phyloP scores from a whole-genome alignment of 116 monocot genomes.

The Trichopus zeylanicus region DNA sequence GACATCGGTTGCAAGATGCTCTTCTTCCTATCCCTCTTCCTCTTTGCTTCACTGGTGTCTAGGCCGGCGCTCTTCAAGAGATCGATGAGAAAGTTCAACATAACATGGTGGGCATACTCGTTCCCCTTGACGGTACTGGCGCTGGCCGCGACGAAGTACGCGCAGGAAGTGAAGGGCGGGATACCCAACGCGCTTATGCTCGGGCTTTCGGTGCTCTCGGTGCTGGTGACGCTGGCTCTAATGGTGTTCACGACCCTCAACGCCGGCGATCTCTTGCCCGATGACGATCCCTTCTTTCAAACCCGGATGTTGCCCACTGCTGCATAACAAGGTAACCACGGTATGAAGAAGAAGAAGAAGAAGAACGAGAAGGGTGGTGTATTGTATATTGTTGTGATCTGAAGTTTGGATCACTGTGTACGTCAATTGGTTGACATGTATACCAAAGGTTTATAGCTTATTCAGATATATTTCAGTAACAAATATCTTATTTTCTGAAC shows the following conservation, averaged over 20 bases:
- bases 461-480: too few species aligned
- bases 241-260: slow-evolving; percentile 44
- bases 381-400: too few species aligned
- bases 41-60: slow-evolving; percentile 49
- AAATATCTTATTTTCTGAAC: too few species aligned
- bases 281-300: slow-evolving; percentile 40
- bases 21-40: slow-evolving; percentile 61
- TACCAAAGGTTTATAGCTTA: too few species aligned
- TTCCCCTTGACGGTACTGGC: slow-evolving; percentile 63
- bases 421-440: too few species aligned
- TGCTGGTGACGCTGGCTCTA: slow-evolving; percentile 43
- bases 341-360: too few species aligned
- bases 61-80: slow-evolving; percentile 56
- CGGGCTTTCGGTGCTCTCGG: slow-evolving; percentile 40
- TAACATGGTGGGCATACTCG: slow-evolving; percentile 83
- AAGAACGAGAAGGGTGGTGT: too few species aligned
- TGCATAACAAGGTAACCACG: too few species aligned
- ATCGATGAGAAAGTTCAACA: slow-evolving; percentile 56
- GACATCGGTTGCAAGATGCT: slow-evolving; percentile 47
- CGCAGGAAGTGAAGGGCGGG: slow-evolving; percentile 36
- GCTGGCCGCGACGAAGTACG: slow-evolving; percentile 56
- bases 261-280: slow-evolving; percentile 35
- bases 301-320: too few species aligned
- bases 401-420: too few species aligned
- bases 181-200: slow-evolving; percentile 54